phyloP scores from a whole-genome alignment of 371 early-diverging fungal genomes.

The Blakeslea trispora region DNA sequence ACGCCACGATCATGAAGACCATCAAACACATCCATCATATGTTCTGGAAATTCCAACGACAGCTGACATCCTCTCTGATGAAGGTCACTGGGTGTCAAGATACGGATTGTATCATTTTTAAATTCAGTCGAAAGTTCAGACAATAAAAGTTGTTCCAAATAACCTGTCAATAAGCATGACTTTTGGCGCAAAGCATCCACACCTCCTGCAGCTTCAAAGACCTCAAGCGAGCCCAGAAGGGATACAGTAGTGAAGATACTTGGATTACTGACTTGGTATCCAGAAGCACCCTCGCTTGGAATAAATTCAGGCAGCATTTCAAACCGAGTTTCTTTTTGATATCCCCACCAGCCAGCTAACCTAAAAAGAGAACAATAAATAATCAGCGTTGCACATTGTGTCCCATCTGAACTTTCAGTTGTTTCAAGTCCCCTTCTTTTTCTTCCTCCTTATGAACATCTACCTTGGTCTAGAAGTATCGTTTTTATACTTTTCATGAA shows the following conservation, averaged over 20 bases:
- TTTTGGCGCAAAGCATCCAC: conserved; percentile 72
- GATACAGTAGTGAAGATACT: conserved; percentile 71
- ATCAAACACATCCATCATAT: conserved; percentile 63
- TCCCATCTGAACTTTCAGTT: neutral
- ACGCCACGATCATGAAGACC: conserved; percentile 70
- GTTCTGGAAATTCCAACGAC: conserved; percentile 68
- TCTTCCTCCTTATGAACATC: neutral
- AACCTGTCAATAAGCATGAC: conserved; percentile 77
- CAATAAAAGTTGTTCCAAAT: conserved; percentile 69
- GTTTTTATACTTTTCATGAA: conserved; percentile 75
- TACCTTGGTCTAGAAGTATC: conserved; percentile 56
- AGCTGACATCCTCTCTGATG: conserved; percentile 88
- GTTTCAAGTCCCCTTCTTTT: too few species aligned
- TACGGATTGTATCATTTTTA: conserved; percentile 51
- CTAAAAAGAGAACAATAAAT: conserved; percentile 39
- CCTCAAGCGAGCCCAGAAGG: conserved; percentile 76
- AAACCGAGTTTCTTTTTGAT: conserved; percentile 78
- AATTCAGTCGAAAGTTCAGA: conserved; percentile 34
- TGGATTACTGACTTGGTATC: conserved; percentile 91
- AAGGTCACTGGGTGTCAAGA: conserved; percentile 83
- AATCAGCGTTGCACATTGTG: too few species aligned
- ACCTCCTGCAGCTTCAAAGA: conserved; percentile 73
- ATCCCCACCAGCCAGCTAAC: conserved; percentile 96
- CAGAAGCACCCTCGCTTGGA: conserved; percentile 81
- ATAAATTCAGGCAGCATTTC: conserved; percentile 77